phyloP scores from a whole-genome alignment of 2,329 filamentous ascomycete genomes.

The Tolypocladium ovalisporum region DNA sequence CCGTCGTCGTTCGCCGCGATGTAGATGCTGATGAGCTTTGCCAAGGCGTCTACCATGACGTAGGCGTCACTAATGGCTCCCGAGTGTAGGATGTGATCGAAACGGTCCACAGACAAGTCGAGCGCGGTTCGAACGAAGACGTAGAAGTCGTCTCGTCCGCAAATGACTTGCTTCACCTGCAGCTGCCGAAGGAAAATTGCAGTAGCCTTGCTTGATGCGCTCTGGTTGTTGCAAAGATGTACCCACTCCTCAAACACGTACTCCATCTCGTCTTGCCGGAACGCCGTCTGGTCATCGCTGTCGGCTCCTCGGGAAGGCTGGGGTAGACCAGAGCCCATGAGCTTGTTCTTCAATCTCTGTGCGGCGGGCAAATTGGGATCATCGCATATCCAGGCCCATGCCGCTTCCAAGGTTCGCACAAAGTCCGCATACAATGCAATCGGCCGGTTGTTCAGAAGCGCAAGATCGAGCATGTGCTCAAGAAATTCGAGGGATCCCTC shows the following conservation, averaged over 20 bases:
- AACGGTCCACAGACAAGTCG: conserved; percentile 67
- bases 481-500: conserved; percentile 67
- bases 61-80: conserved; percentile 48
- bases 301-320: conserved; percentile 32
- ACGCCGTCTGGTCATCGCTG: conserved; percentile 38
- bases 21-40: conserved; percentile 67
- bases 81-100: conserved; percentile 58
- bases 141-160: conserved; percentile 63
- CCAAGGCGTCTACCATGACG: conserved; percentile 64
- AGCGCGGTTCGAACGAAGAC: conserved; percentile 72
- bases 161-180: conserved; percentile 62
- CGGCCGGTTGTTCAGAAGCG: conserved; percentile 68
- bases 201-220: conserved; percentile 60
- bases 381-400: conserved; percentile 71
- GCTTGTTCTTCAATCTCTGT: conserved; percentile 60
- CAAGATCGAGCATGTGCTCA: conserved; percentile 66
- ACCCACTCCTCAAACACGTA: conserved; percentile 97
- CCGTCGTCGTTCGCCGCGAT: conserved; percentile 60
- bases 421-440: conserved; percentile 78
- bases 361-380: conserved; percentile 54
- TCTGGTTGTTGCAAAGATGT: conserved; percentile 66
- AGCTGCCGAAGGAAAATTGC: conserved; percentile 76
- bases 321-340: conserved; percentile 27
- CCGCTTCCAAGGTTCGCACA: conserved; percentile 66
- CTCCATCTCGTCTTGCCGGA: conserved; percentile 73